Conservation (phyloP, 108 stramenopile species). For the Nitzschia inconspicua region DNA sequence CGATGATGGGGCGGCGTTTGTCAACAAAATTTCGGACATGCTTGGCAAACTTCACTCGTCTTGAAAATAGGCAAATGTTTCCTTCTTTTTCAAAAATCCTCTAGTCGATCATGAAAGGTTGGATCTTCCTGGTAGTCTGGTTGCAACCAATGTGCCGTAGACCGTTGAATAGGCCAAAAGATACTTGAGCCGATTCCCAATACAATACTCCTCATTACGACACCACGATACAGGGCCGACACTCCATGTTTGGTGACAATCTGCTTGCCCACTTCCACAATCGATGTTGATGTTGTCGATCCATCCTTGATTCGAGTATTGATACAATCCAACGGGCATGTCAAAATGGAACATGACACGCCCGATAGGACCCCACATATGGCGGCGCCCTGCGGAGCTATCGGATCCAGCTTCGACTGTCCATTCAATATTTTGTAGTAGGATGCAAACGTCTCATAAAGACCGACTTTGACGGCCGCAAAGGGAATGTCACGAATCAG, state of each 20-base stretch:
- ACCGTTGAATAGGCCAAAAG: constrained; percentile 33
- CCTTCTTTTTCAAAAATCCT: too few relatives aligned
- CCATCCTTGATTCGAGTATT: constrained; percentile 28
- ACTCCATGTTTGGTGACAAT: constrained; percentile 12
- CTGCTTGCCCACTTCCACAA: neutral
- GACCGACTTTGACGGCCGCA: constrained; percentile 22
- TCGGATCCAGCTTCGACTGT: neutral
- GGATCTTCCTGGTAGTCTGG: too few relatives aligned
- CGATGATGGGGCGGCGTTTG: constrained; percentile 53
- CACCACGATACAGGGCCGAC: constrained; percentile 23
- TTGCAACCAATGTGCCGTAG: too few relatives aligned
- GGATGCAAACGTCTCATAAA: constrained; percentile 20
- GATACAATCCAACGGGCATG: constrained; percentile 23
- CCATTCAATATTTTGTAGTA: neutral
- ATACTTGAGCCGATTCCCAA: constrained; percentile 20
- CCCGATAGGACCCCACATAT: constrained; percentile 25
- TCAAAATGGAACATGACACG: constrained; percentile 20
- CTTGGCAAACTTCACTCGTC: too few relatives aligned
- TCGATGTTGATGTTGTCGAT: constrained; percentile 3
- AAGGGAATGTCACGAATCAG: constrained; percentile 26
- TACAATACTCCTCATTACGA: constrained; percentile 13
- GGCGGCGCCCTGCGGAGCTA: constrained; percentile 7
- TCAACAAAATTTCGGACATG: constrained; percentile 52
- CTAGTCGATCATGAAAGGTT: too few relatives aligned
- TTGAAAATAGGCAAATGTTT: too few relatives aligned